Conservation (phyloP, 352 stramenopile species). For the Pilasporangium apinafurcum region DNA sequence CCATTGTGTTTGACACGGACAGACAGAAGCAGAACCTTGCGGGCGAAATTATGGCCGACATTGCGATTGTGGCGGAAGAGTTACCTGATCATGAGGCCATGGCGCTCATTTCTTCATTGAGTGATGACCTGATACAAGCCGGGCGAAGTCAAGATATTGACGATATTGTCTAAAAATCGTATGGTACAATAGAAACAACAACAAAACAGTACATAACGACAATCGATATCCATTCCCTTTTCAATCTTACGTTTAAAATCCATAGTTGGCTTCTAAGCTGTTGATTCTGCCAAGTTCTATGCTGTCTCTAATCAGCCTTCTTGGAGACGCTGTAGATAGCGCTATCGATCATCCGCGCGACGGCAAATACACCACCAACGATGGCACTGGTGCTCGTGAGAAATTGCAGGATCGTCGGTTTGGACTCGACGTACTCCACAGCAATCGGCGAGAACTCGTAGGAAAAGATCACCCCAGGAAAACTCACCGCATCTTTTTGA, state of each 20-base stretch:
- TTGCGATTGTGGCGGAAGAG: conserved; percentile 44
- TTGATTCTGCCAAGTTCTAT: not conserved
- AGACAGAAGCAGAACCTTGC: conserved; percentile 46
- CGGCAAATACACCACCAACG: conserved; percentile 80
- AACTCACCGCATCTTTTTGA: conserved; percentile 49
- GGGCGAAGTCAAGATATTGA: too few relatives aligned
- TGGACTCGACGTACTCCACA: conserved; percentile 84
- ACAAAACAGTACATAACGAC: conserved; percentile 3
- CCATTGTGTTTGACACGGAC: conserved; percentile 58
- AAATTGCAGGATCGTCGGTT: conserved; percentile 81
- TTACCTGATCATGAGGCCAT: conserved; percentile 51
- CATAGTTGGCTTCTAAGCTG: not conserved
- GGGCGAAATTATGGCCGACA: conserved; percentile 53
- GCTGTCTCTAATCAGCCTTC: conserved; percentile 65
- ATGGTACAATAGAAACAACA: conserved; percentile 4
- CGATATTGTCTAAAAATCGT: not conserved
- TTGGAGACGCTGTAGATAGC: conserved; percentile 88
- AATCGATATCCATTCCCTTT: too few relatives aligned
- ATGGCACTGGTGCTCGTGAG: conserved; percentile 85
- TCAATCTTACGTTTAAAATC: too few relatives aligned
- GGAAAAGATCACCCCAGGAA: conserved; percentile 82
- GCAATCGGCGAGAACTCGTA: conserved; percentile 89
- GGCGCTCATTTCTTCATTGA: conserved; percentile 33
- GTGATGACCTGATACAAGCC: conserved; percentile 51
- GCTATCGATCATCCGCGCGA: conserved; percentile 81